Evolutionary conservation across 129 eudicot species (phyloP).

Genomic region (Flaveria brownii): DNA sequence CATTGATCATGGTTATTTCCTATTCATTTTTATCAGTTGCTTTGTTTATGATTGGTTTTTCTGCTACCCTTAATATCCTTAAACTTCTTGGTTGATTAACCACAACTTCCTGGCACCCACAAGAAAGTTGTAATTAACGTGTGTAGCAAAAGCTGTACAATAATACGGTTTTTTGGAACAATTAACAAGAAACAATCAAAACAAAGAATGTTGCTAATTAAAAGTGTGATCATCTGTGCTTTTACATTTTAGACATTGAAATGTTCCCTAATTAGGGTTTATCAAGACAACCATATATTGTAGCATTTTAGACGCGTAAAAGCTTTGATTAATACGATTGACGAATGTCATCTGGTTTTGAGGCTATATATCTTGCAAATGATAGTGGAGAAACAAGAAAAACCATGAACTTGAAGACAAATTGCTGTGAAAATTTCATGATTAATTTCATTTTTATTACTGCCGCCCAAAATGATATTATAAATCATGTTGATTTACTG

Average conservation of each 20-base stretch:
- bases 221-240: neutral
- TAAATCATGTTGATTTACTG: neutral
- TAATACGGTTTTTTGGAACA: neutral
- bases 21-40: neutral
- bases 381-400: conserved; percentile 15
- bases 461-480: conserved; percentile 15
- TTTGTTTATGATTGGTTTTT: neutral
- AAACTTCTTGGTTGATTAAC: neutral
- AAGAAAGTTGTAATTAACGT: conserved; percentile 8
- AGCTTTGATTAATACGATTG: conserved; percentile 12
- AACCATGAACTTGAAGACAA: conserved; percentile 28
- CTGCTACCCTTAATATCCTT: neutral
- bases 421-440: neutral
- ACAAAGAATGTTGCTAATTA: conserved; percentile 9
- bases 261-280: conserved; percentile 22
- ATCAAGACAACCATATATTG: neutral
- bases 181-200: conserved; percentile 14
- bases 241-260: conserved; percentile 6
- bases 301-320: neutral
- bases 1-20: too few relatives aligned
- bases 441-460: neutral
- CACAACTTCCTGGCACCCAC: conserved; percentile 3
- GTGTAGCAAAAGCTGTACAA: neutral
- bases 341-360: conserved; percentile 1
- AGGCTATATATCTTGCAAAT: conserved; percentile 4